Evolutionary conservation across 2,329 filamentous ascomycete species (phyloP).

Genomic region (Periconia sp.): DNA sequence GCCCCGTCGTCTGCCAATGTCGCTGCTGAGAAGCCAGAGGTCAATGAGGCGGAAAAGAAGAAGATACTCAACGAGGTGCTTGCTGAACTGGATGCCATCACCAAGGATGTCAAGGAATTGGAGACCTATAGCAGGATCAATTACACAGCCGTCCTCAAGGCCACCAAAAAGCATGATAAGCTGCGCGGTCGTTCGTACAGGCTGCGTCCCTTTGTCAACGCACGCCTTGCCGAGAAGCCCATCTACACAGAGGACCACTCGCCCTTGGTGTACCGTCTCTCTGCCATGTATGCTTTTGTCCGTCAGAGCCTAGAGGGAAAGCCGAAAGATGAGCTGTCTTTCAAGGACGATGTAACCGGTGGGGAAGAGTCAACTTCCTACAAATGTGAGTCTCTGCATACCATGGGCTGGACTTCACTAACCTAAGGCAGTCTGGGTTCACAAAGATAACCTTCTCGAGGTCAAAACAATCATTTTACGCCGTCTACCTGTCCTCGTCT

Average conservation of each 20-base stretch:
- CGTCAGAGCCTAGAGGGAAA: conserved; percentile 76
- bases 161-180: conserved; percentile 98
- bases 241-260: conserved; percentile 97
- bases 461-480: conserved; percentile 95
- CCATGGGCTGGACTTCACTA: conserved; percentile 24
- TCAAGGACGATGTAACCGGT: conserved; percentile 43
- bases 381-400: conserved; percentile 65
- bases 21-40: conserved; percentile 25
- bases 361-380: conserved; percentile 77
- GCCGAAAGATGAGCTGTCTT: conserved; percentile 46
- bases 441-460: conserved; percentile 91
- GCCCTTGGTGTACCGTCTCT: conserved; percentile 82
- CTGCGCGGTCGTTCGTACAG: conserved; percentile 85
- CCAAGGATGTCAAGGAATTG: conserved; percentile 86
- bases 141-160: conserved; percentile 97
- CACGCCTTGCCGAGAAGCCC: conserved; percentile 81
- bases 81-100: conserved; percentile 80
- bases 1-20: conserved; percentile 18
- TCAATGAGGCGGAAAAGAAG: conserved; percentile 46
- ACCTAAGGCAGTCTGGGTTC: conserved; percentile 76
- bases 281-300: conserved; percentile 93
- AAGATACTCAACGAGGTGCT: conserved; percentile 70
- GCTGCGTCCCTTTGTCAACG: conserved; percentile 87
- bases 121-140: conserved; percentile 96
- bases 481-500: conserved; percentile 86